These are phyloP conservation scores for Penicillium diatomitis DNA, from an alignment of 495 filamentous ascomycete species.

Conservation along the genomic window DNA sequence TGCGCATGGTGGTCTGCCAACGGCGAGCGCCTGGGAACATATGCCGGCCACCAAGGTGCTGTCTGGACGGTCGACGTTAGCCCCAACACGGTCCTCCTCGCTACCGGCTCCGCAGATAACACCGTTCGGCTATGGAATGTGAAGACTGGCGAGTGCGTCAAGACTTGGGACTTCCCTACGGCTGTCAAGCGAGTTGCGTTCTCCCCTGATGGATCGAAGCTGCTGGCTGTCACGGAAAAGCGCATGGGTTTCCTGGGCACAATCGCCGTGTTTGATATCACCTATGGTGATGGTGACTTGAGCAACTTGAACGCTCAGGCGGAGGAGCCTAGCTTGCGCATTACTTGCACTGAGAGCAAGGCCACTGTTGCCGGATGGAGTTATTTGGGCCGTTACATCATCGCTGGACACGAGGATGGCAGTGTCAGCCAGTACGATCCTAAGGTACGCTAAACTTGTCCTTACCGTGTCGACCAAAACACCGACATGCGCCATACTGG, in stretches of 20 bases:
- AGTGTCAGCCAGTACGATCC: slow-evolving; percentile 88
- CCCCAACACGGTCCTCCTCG: slow-evolving; percentile 86
- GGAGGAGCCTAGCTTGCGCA: slow-evolving; percentile 69
- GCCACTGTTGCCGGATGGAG: slow-evolving; percentile 96
- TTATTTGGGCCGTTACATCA: slow-evolving; percentile 85
- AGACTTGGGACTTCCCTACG: slow-evolving; percentile 94
- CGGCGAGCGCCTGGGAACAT: slow-evolving; percentile 90
- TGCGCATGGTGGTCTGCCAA: slow-evolving; percentile 93
- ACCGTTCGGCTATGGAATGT: slow-evolving; percentile 96
- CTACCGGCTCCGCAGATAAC: slow-evolving; percentile 94
- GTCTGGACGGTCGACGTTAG: slow-evolving; percentile 98
- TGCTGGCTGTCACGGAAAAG: slow-evolving; percentile 94
- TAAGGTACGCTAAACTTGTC: slow-evolving; percentile 50
- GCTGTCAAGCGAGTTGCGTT: slow-evolving; percentile 96
- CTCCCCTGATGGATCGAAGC: slow-evolving; percentile 76
- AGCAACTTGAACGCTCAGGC: slow-evolving; percentile 52
- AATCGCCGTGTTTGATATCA: slow-evolving; percentile 84
- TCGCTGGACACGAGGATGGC: slow-evolving; percentile 95
- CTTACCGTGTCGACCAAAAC: background rate
- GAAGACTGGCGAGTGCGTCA: slow-evolving; percentile 82
- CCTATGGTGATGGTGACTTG: slow-evolving; percentile 59
- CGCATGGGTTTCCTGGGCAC: slow-evolving; percentile 91
- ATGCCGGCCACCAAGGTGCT: slow-evolving; percentile 92
- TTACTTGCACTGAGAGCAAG: slow-evolving; percentile 89
- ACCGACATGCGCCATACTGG: slow-evolving; percentile 3